These are phyloP conservation scores for button mushroom (Agaricus bisporus) DNA, from an alignment of 768 basidiomycete species.

Conservation along the genomic window DNA sequence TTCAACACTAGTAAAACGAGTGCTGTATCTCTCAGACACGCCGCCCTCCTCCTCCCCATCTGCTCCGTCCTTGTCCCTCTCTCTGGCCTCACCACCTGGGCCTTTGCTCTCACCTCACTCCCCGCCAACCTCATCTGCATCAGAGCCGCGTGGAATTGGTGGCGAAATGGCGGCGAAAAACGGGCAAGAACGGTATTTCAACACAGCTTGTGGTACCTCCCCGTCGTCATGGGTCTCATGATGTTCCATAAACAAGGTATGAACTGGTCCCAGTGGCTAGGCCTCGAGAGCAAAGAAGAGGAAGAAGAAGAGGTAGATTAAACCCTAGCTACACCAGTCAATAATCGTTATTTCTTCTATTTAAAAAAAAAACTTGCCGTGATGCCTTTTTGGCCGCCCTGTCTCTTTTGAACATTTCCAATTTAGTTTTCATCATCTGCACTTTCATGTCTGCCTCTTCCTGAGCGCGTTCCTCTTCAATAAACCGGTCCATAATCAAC, in stretches of 20 bases:
- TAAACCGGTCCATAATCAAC: constrained; percentile 76
- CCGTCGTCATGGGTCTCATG: constrained; percentile 85
- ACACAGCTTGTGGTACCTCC: constrained; percentile 85
- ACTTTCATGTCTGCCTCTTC: constrained; percentile 85
- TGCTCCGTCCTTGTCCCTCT: constrained; percentile 78
- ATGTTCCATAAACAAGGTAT: constrained; percentile 91
- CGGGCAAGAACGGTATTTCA: constrained; percentile 75
- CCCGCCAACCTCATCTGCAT: constrained; percentile 70
- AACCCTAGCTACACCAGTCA: too few species aligned
- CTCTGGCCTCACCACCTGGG: constrained; percentile 91
- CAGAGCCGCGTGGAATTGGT: constrained; percentile 69
- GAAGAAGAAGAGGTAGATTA: constrained; percentile 9
- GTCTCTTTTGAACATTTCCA: constrained; percentile 50
- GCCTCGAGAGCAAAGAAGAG: constrained; percentile 27
- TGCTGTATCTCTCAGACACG: constrained; percentile 79
- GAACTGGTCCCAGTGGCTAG: constrained; percentile 67
- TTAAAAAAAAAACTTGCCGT: neutral
- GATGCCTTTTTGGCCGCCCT: constrained; percentile 11
- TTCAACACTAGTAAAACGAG: constrained; percentile 75
- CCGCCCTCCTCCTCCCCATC: constrained; percentile 68
- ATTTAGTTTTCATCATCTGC: constrained; percentile 50
- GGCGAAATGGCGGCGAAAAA: constrained; percentile 64
- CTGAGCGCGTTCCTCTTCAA: constrained; percentile 83
- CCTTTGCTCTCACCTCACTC: constrained; percentile 73
- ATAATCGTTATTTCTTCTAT: too few species aligned